Base-by-base conservation (phyloP, 2,329 filamentous ascomycete species). In the Lachnellula subtilissima region DNA sequence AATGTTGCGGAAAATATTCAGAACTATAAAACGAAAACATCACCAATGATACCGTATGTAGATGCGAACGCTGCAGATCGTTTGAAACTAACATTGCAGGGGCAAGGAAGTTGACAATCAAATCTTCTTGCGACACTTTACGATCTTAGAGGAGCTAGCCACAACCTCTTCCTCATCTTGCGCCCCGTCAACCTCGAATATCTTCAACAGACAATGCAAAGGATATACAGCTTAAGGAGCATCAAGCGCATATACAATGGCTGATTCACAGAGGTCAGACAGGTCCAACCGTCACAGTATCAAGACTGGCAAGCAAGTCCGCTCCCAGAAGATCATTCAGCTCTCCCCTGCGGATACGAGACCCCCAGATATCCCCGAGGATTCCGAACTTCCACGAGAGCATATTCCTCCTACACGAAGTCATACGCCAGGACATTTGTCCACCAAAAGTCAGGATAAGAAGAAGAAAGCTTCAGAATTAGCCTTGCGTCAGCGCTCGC, bases 351-450 rank as follows among this genome's bases (percentile, higher is more conserved):
- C 71, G 58, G 69, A 71, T 56, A 64, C 64, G 58, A 62, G 60
- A 65, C 62, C 67, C 54, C 67, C 69, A 55, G 69, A 70, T 58
- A 70, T 69, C 32, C 66, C 64, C 56, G 69, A 75, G 61, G 69
- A 74, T 55, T 68, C 69, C 32, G 71, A 73, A 52, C 53, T 55
- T 67, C 56, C 70, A 61, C 55, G 72, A 73, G 58, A 71, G 67
- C 54, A 65, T 66, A 17, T 65, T 68, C 53, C 70, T 59, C 71
- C 76, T 48, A 67, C 80, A 46, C 77, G 83, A 62, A 84, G 78
- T 66, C 83, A 86, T 67, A 86, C 83, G 1, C 83, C 83, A 1
- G 82, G 83, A 55, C 82, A 85, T 64, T 75, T 85, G 42, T 73
- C 83, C 12, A 78, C 79, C 61, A 84, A 80, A 72, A 83, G 79